phyloP scores from a whole-genome alignment of 1,284 basidiomycete species.

The Wolfiporia cocos region DNA sequence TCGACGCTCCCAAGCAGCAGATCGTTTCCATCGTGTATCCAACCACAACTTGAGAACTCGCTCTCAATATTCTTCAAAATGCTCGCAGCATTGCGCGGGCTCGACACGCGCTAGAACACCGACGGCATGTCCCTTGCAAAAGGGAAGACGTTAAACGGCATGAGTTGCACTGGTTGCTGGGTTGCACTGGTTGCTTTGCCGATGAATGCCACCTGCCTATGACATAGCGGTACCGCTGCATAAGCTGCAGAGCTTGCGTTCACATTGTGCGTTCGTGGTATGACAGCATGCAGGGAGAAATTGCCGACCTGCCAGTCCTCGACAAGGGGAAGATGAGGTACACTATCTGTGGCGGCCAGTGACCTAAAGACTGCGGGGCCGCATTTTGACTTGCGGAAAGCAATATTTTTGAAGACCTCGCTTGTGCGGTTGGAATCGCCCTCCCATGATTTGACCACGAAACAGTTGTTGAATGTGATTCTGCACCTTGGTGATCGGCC shows the following conservation, averaged over 20 bases:
- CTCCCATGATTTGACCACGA: conserved; percentile 4
- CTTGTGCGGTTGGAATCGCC: conserved; percentile 13
- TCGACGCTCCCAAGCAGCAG: conserved; percentile 19
- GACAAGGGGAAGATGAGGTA: conserved; percentile 35
- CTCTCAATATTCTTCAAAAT: conserved; percentile 9
- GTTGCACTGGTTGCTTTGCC: no score
- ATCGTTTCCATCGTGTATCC: conserved; percentile 14
- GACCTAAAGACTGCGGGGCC: conserved; percentile 18
- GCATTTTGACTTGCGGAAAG: conserved; percentile 36
- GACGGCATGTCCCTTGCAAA: conserved; percentile 17
- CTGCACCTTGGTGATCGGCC: conserved; percentile 12
- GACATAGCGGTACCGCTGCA: conserved; percentile 39
- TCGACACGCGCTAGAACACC: conserved; percentile 19
- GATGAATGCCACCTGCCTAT: conserved; percentile 18
- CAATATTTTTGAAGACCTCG: conserved; percentile 38
- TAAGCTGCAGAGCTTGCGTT: conserved; percentile 34
- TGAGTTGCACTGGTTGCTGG: no score
- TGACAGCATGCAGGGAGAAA: conserved; percentile 33
- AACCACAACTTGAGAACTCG: conserved; percentile 16
- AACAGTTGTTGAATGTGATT: conserved; percentile 19
- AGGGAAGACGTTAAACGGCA: neutral
- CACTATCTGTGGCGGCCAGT: conserved; percentile 16
- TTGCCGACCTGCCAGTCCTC: conserved; percentile 30
- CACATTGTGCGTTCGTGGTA: conserved; percentile 21
- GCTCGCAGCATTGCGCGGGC: conserved; percentile 8